phyloP scores from a whole-genome alignment of 345 rosid species.

The Combretum micranthum region DNA sequence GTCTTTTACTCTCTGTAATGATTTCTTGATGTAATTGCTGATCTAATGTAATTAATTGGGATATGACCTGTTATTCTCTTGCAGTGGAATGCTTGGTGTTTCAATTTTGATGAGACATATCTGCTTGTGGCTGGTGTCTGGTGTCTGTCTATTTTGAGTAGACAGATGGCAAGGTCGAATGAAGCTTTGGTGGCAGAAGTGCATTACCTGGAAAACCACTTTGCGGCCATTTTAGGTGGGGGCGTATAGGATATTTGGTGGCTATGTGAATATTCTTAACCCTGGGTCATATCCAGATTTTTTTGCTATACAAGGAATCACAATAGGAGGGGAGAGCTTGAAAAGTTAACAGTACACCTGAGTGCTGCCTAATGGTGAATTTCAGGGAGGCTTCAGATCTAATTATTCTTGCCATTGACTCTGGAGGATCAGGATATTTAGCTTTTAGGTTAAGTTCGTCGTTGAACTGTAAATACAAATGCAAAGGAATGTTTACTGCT shows the following conservation, averaged over 20 bases:
- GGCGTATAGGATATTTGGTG: slow-evolving; percentile 12
- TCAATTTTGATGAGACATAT: slow-evolving; percentile 29
- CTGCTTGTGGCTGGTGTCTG: slow-evolving; percentile 27
- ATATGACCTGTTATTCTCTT: slow-evolving; percentile 4
- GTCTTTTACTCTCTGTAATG: no score
- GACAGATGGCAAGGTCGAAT: slow-evolving; percentile 19
- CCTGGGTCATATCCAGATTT: slow-evolving; percentile 27
- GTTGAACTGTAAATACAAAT: slow-evolving; percentile 30
- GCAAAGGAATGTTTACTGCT: slow-evolving; percentile 12
- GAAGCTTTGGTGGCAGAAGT: slow-evolving; percentile 24
- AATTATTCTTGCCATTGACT: slow-evolving; percentile 27
- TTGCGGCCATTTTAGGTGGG: slow-evolving; percentile 17
- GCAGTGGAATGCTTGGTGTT: slow-evolving; percentile 29
- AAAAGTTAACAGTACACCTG: slow-evolving; percentile 1
- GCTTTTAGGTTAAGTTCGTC: slow-evolving; percentile 18
- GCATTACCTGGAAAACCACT: slow-evolving; percentile 13
- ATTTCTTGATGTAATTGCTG: background rate
- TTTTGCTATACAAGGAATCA: slow-evolving; percentile 16
- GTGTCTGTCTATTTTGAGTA: slow-evolving; percentile 24
- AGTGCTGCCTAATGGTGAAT: slow-evolving; percentile 11
- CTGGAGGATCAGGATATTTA: slow-evolving; percentile 11
- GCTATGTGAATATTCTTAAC: slow-evolving; percentile 30
- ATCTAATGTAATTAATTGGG: slow-evolving; percentile 1
- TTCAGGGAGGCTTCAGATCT: slow-evolving; percentile 14
- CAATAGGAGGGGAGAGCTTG: slow-evolving; percentile 10